Conservation (phyloP, 768 basidiomycete species). For the Boletus fagicola region DNA sequence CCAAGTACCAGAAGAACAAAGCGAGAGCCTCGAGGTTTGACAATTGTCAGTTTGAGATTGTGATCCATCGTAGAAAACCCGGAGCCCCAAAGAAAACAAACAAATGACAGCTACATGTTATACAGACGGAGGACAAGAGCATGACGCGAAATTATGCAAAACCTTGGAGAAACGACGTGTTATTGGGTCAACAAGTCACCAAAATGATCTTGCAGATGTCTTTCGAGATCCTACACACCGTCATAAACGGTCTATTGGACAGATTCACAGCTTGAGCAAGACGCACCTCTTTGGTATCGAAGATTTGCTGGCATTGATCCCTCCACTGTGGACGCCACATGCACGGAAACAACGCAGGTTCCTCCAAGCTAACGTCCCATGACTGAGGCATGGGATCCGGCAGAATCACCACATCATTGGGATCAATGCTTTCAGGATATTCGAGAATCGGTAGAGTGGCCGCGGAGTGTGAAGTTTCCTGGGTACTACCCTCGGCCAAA, state of each 20-base stretch:
- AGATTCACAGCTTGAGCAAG: background rate
- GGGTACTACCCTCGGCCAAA: background rate
- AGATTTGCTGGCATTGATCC: conserved; percentile 28
- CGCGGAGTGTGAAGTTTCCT: conserved; percentile 1
- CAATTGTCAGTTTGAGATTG: too few species aligned
- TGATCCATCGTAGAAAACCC: background rate
- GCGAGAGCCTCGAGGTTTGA: too few species aligned
- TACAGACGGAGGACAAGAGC: background rate
- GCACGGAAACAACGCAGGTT: conserved; percentile 25
- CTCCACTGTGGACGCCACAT: conserved; percentile 29
- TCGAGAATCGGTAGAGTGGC: background rate
- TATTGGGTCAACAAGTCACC: conserved; percentile 7
- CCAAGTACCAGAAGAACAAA: too few species aligned
- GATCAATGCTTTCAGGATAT: conserved; percentile 18
- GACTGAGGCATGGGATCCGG: conserved; percentile 1
- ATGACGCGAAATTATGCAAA: background rate
- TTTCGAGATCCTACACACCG: conserved; percentile 22
- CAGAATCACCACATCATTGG: conserved; percentile 17
- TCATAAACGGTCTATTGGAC: background rate
- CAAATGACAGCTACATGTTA: background rate
- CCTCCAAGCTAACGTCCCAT: conserved; percentile 16
- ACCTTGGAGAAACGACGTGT: too few species aligned
- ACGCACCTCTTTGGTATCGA: conserved; percentile 33
- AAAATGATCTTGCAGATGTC: conserved; percentile 25
- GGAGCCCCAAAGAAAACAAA: background rate